These are phyloP conservation scores for Stachybotrys elegans DNA, from an alignment of 2,329 filamentous ascomycete species.

Conservation along the genomic window DNA sequence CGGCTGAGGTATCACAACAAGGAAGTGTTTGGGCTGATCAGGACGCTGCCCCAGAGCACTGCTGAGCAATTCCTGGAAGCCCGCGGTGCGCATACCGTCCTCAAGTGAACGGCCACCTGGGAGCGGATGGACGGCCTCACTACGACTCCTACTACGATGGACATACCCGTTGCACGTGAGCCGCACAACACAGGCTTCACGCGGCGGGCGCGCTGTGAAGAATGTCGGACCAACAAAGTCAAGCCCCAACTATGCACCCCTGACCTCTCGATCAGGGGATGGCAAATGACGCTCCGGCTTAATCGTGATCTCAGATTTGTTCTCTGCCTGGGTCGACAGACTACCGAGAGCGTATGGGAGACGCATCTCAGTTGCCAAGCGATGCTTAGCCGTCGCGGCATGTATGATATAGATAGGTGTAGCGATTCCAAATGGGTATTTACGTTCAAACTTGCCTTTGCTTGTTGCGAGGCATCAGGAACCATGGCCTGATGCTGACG, in stretches of 20 bases:
- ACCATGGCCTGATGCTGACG: no score
- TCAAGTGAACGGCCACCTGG: slow-evolving; percentile 83
- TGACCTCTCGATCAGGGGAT: slow-evolving; percentile 70
- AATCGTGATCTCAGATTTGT: slow-evolving; percentile 73
- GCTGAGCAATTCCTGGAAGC: slow-evolving; percentile 87
- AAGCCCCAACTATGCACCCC: slow-evolving; percentile 87
- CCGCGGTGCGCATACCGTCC: slow-evolving; percentile 83
- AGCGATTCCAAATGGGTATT: no score
- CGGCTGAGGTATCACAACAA: slow-evolving; percentile 87
- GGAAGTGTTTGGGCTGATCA: slow-evolving; percentile 83
- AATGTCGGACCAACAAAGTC: slow-evolving; percentile 89
- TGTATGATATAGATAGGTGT: slow-evolving; percentile 10
- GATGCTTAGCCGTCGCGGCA: slow-evolving; percentile 52
- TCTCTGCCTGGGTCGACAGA: slow-evolving; percentile 75
- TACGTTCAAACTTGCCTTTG: no score
- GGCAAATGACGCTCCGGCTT: slow-evolving; percentile 97
- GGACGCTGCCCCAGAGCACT: slow-evolving; percentile 72
- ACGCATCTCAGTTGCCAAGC: slow-evolving; percentile 59
- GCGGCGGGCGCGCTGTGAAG: slow-evolving; percentile 4
- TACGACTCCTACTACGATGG: background rate
- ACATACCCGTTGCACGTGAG: background rate
- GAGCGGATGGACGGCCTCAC: background rate
- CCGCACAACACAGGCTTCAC: background rate
- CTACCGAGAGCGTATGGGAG: slow-evolving; percentile 74
- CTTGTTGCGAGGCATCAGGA: no score